Evolutionary conservation across 169 alveolate species (phyloP), one percentile per base, ranked within the genome.

Genomic region (Cryptosporidium meleagridis): DNA sequence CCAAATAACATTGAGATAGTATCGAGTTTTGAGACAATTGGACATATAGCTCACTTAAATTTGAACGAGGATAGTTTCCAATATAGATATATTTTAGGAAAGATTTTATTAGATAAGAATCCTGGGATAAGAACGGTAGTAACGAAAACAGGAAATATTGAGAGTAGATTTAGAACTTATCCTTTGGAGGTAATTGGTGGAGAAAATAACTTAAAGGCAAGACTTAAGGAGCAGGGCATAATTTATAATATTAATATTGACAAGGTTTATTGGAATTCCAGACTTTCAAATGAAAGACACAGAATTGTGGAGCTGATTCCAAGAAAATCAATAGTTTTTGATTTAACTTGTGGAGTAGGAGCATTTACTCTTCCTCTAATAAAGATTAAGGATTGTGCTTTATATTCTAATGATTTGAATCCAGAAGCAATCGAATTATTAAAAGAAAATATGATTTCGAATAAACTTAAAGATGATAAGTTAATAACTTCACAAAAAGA

Each of bases 321-420:
- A 58, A 84, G 86, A 45, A 87, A 95, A 41, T 95, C 94, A n/a
- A 91, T 95, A 1, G 89, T 95, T 26, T 94, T 95, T 67, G 97
- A 95, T 72, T 91, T 94, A 75, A 94, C 95, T 68, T 94, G 96
- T 65, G 97, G 97, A 31, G 95, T 93, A 0, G 97, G 97, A 1
- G 96, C 97, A 29, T 80, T 95, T 14, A 93, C 96, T 14, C 86
- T 95, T 31, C 93, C 95, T 53, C 94, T 94, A 1, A 94, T 95
- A 9, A 93, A 93, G 91, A 16, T 62, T 23, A 92, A 91, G 72
- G 94, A 94, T 8, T 85, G 93, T 0, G 87, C 75, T 52, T 95
- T 94, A 44, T 89, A 92, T 67, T 95, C 96, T 9, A 95, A 95
- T 92, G 97, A 95, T 70, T 87, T 95, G 52, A 95, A 95, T 91